Base-by-base conservation (phyloP, 108 stramenopile species). In the Pseudonitzschia multiseries region DNA sequence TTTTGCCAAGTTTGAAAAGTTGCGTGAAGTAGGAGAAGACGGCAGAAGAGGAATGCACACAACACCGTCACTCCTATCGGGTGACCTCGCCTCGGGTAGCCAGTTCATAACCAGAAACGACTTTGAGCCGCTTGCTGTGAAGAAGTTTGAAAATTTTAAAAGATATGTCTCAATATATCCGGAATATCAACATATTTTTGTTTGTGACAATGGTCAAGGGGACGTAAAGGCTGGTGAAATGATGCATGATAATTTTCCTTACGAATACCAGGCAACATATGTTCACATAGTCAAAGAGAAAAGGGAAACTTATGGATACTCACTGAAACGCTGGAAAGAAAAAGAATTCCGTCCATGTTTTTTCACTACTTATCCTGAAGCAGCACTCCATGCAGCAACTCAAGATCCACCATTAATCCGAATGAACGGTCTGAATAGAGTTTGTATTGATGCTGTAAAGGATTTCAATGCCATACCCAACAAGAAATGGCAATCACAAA, bases 151-250 rank as follows among this genome's bases (percentile, higher is more conserved):
- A 63, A 99, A 99, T 65, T 98, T 98, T 72, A 81, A 79, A 66
- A 79, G 94, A 79, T 98, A 91, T 72, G 89, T 93, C 0, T 79
- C 87, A 28, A 93, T 99, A 18, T 99, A 99, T 76, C 98, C 99
- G 20, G 99, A 99, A 71, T 99, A 91, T 69, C 84, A 81, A 51
- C 96, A 95, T 72, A 92, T 98, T 6, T 99, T 99, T 79, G 86
- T 99, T 56, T 98, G 97, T 22, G 99, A 99, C 84, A 99, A 99
- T 78, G 99, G 99, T 32, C 99, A 99, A 78, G 97, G 98, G 13
- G 99, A 99, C 72, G 98, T 98, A 0, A 82, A 94, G 62, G 98
- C 98, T 15, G 97, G 95, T 21, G 98, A 99, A 68, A 68, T 98
- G 77, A 98, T 98, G 97, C 87, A 84, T 63, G 92, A 96, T 57